Evolutionary conservation across 371 early-diverging fungal species (phyloP).

Genomic region (Syncephalis fuscata): DNA sequence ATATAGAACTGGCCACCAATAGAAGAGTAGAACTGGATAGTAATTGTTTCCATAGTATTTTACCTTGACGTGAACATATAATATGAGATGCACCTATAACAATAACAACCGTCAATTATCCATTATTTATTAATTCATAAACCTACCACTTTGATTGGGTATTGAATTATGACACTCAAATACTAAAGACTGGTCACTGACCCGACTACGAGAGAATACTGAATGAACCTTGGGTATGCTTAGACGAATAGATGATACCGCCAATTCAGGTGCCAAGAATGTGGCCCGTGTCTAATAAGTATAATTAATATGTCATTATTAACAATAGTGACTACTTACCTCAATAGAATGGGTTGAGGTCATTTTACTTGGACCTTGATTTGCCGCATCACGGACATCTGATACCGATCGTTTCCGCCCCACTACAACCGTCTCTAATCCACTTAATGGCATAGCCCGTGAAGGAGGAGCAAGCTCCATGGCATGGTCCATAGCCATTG

Average conservation of each 20-base stretch:
- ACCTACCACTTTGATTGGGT: background rate
- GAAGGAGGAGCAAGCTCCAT: no score
- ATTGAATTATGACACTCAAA: conserved; percentile 36
- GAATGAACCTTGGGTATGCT: conserved; percentile 32
- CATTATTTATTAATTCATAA: background rate
- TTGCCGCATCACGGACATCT: no score
- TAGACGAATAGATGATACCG: conserved; percentile 16
- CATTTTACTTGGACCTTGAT: no score
- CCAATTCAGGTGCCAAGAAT: background rate
- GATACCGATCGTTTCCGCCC: no score
- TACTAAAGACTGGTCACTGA: conserved; percentile 9
- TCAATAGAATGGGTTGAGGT: no score
- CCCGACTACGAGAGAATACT: conserved; percentile 15
- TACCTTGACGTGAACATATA: conserved; percentile 21
- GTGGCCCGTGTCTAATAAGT: no score
- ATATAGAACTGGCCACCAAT: conserved; percentile 35
- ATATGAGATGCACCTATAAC: conserved; percentile 21
- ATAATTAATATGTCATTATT: no score
- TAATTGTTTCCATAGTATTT: conserved; percentile 37
- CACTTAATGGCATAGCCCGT: no score
- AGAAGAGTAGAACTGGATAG: conserved; percentile 33
- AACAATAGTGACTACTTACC: no score
- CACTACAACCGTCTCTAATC: no score
- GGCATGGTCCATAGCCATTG: no score
- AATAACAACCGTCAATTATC: background rate